Base-by-base conservation (phyloP, 495 filamentous ascomycete genomes). In the Daldinia childiae region DNA sequence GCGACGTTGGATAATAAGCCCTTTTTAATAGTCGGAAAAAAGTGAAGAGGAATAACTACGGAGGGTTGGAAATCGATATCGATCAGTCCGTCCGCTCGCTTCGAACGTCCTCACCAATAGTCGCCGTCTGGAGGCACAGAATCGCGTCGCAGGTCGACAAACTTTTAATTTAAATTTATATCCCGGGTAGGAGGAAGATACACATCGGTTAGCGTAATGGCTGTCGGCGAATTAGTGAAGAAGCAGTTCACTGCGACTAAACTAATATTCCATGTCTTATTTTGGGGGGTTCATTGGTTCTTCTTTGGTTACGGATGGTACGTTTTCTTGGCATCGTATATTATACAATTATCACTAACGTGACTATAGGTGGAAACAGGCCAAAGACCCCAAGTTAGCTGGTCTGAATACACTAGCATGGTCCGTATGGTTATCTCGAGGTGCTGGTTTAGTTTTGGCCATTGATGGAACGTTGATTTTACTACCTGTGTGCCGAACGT, bases 401-500 rank as follows among this genome's bases (percentile, higher is more conserved):
- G 87, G 84, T 24, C 86, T 99, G 32, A 99, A 99, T 80, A 88
- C 81, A 0, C 86, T 99, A 51, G 81, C 83, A 51, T 98, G 87
- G 77, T 98, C 94, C 1, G 95, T 99, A 32, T 99, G 94, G 94
- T 82, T 98, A 34, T 98, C 95, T 19, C 88, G 95, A 86, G 95
- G 95, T 67, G 95, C 95, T 29, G 95, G 93, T 58, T 80, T 99
- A 29, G 87, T 87, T 2, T 79, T 99, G 68, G 89, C 90, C 3
- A 85, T 97, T 39, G 96, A 99, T 84, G 89, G 88, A 50, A 90
- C 91, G 43, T 80, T 99, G 69, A 97, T 99, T 76, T 77, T 98
- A 29, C 82, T 98, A 61, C 95, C 95, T 8, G 97, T 98, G 87
- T 98, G 96, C 85, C 85, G 95, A 68, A 99, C 93, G 72, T 79